These are phyloP conservation scores for Heterobasidion irregulare DNA, from an alignment of 1,284 basidiomycete species.

Conservation along the genomic window DNA sequence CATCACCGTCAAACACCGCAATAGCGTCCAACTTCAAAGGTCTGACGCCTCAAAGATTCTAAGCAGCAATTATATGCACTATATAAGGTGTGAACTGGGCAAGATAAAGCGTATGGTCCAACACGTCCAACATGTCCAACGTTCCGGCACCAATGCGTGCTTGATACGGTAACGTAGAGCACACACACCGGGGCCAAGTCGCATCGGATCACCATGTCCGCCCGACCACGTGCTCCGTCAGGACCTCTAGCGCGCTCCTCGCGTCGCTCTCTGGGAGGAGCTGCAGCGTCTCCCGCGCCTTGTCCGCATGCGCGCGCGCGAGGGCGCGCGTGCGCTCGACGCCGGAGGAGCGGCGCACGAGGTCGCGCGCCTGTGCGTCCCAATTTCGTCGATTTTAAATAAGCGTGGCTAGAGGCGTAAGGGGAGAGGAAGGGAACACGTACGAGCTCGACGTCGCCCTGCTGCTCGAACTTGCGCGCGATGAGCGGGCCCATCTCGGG, in stretches of 20 bases:
- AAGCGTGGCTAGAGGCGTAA: not conserved
- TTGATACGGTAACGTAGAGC: too few species aligned
- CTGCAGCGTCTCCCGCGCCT: constrained; percentile 65
- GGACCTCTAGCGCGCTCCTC: constrained; percentile 58
- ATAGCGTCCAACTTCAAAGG: too few species aligned
- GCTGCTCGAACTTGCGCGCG: constrained; percentile 70
- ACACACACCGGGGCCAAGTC: too few species aligned
- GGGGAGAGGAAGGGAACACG: constrained; percentile 17
- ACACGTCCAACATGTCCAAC: too few species aligned
- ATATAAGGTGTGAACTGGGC: too few species aligned
- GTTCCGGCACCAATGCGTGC: too few species aligned
- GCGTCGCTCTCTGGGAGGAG: constrained; percentile 82
- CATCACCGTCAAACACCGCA: too few species aligned
- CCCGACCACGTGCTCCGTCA: constrained; percentile 58
- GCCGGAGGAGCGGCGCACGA: constrained; percentile 71
- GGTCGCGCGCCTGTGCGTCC: constrained; percentile 53
- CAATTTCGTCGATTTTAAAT: not conserved
- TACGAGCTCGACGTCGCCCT: constrained; percentile 83
- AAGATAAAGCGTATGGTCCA: too few species aligned
- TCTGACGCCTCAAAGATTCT: too few species aligned
- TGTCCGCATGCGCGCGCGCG: constrained; percentile 70
- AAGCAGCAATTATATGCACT: too few species aligned
- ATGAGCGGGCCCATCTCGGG: constrained; percentile 81
- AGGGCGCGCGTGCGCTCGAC: constrained; percentile 76
- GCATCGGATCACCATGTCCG: constrained; percentile 34